Base-by-base conservation (phyloP, 768 basidiomycete species). In the Holtermannia corniformis region DNA sequence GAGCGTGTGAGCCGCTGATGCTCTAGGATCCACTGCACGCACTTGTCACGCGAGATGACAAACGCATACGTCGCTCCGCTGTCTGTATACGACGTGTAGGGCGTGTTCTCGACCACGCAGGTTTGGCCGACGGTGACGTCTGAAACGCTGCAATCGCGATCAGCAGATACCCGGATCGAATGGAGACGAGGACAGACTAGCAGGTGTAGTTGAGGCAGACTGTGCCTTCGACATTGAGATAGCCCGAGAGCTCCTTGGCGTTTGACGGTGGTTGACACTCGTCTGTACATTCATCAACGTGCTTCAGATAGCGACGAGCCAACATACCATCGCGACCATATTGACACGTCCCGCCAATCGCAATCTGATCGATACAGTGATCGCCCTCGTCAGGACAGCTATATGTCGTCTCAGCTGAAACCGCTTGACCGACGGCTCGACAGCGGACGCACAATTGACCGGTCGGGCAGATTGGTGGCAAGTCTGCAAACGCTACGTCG, bases 131-230 rank as follows among this genome's bases (percentile, higher is more conserved):
- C 71, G 0, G 86, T 85, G 25, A 76, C 80, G 63, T 91, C 87
- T 7, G 89, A 83, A 78, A 80, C 89, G 78, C 86, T 87, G n/a
- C n/a, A n/a, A n/a, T n/a, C n/a, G n/a, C 57, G 23, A 51, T 2
- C 27, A 42, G 16, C 13, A 21, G 44, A 21, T 27, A 37, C 43
- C 41, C 50, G n/a, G 41, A 41, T 51, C n/a, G 26, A 37, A 51
- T 50, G 16, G 43, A 42, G 19, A 22, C 13, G 23, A 26, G 44
- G 5, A 57, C 56, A 32, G 67, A 89, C 87, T 83, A 81, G 85
- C 89, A 91, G 3, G 78, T 70, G 64, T 82, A 83, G 64, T 87
- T 85, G 47, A 93, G 77, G 68, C 90, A 92, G 19, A 90, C 77
- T 2, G 86, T 81, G 24, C 88, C 88, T 63, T 92, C 87, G 56